These are phyloP conservation scores for Malus sylvestris DNA, from an alignment of 306 rosid species.

Conservation along the genomic window DNA sequence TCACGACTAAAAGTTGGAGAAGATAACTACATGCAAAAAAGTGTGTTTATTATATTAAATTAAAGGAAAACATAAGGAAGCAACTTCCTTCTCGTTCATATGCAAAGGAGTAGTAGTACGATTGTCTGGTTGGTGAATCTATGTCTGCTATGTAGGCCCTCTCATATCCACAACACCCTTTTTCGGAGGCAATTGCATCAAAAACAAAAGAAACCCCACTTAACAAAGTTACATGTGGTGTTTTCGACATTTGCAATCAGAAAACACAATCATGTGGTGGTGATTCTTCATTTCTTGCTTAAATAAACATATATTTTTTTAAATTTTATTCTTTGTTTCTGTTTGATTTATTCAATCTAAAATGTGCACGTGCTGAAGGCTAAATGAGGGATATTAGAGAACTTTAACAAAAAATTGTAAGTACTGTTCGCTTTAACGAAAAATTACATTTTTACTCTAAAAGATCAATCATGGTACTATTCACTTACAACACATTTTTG, in stretches of 20 bases:
- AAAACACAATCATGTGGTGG: not conserved
- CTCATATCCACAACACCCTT: not conserved
- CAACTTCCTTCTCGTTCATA: not conserved
- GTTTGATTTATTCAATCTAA: too few species aligned
- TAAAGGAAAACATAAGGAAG: not conserved
- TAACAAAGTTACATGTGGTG: not conserved
- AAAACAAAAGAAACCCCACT: not conserved
- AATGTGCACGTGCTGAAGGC: too few species aligned
- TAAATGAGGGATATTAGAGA: too few species aligned
- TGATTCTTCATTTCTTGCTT: not conserved
- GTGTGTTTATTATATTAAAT: too few species aligned
- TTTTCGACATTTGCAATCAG: not conserved
- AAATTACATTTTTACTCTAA: too few species aligned
- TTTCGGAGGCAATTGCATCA: not conserved
- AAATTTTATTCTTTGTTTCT: too few species aligned
- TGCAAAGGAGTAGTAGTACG: not conserved
- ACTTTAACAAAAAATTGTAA: fast-evolving
- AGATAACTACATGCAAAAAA: too few species aligned
- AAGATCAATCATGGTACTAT: fast-evolving
- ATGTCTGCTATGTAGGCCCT: not conserved
- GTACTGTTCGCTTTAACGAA: too few species aligned
- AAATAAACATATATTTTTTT: too few species aligned
- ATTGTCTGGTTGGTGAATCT: not conserved
- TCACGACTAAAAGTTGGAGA: too few species aligned
- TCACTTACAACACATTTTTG: too few species aligned